Percentiles rank a stretch among this genome's conserved stretches.
Evolutionary conservation across 768 basidiomycete species (phyloP).

Genomic region (Russula olivacea): DNA sequence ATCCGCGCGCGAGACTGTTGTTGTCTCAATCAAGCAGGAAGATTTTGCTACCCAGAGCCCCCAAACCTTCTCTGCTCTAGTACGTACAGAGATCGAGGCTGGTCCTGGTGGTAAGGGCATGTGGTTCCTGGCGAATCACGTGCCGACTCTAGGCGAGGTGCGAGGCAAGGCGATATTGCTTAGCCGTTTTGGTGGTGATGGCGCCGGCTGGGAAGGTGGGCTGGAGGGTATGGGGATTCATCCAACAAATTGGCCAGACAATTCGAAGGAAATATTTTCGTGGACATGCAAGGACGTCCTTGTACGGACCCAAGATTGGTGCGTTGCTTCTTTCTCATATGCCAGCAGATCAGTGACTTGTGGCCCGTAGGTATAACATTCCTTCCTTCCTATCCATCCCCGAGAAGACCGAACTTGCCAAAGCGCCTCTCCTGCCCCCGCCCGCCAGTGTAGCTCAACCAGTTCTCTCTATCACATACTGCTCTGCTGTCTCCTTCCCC

Average conservation of each 20-base stretch:
- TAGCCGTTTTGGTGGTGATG: slow-evolving; percentile 74
- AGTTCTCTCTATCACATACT: slow-evolving; percentile 67
- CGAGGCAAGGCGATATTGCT: slow-evolving; percentile 82
- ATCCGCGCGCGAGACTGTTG: slow-evolving; percentile 63
- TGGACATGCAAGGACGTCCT: slow-evolving; percentile 70
- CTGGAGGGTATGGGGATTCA: slow-evolving; percentile 79
- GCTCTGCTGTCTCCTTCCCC: slow-evolving; percentile 78
- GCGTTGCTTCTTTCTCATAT: slow-evolving; percentile 20
- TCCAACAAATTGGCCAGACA: slow-evolving; percentile 82
- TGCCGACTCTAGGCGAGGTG: slow-evolving; percentile 78
- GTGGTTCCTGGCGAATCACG: slow-evolving; percentile 80
- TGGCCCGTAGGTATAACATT: slow-evolving; percentile 62
- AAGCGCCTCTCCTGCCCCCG: slow-evolving; percentile 45
- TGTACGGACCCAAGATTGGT: slow-evolving; percentile 86
- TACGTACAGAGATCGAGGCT: slow-evolving; percentile 55
- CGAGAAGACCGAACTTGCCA: slow-evolving; percentile 66
- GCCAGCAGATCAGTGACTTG: not conserved
- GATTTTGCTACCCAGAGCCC: slow-evolving; percentile 47
- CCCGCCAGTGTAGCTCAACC: slow-evolving; percentile 31
- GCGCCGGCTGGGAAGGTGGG: slow-evolving; percentile 62
- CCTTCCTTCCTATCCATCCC: slow-evolving; percentile 75
- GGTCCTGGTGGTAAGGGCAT: slow-evolving; percentile 50
- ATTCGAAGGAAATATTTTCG: slow-evolving; percentile 59
- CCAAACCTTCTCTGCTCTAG: slow-evolving; percentile 53
- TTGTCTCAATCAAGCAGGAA: slow-evolving; percentile 90